Evolutionary conservation across 2,329 filamentous ascomycete species (phyloP).

Genomic region (Cladophialophora chaetospira): DNA sequence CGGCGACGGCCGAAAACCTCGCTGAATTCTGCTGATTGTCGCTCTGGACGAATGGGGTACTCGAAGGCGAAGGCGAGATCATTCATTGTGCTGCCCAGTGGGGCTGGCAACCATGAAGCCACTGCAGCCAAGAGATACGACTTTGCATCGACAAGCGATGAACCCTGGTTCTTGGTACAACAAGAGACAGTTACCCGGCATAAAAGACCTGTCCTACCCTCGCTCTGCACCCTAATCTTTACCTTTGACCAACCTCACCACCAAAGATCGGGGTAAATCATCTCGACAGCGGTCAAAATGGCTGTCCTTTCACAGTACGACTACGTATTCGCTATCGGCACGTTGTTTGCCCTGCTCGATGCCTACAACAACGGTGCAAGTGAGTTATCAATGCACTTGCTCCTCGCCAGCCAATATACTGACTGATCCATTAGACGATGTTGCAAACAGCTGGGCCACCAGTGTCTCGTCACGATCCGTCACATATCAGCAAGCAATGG

Average conservation of each 20-base stretch:
- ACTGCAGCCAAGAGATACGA: not conserved
- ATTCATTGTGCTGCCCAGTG: not conserved
- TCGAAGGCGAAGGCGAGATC: not conserved
- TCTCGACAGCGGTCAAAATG: constrained; percentile 7
- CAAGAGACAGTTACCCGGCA: not conserved
- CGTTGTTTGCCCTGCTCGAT: constrained; percentile 73
- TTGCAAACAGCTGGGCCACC: constrained; percentile 81
- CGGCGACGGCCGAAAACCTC: not conserved
- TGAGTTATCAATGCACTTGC: constrained; percentile 47
- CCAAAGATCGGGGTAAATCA: not conserved
- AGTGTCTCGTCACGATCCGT: constrained; percentile 78
- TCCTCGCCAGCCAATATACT: not conserved
- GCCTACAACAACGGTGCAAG: constrained; percentile 79
- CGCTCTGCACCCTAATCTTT: not conserved
- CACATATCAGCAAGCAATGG: constrained; percentile 68
- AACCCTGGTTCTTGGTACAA: not conserved
- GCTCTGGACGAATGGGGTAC: not conserved
- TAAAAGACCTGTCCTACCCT: constrained; percentile 4
- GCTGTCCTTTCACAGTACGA: constrained; percentile 53
- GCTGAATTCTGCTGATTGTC: not conserved
- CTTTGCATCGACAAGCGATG: not conserved
- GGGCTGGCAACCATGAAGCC: not conserved
- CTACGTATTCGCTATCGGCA: constrained; percentile 75
- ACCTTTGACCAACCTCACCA: not conserved
- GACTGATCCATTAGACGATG: constrained; percentile 63